Percentiles rank a stretch among this genome's conserved stretches.
These are phyloP conservation scores for Amborella trichopoda DNA, from an alignment of 164 flowering plant genomes.

Conservation along the genomic window DNA sequence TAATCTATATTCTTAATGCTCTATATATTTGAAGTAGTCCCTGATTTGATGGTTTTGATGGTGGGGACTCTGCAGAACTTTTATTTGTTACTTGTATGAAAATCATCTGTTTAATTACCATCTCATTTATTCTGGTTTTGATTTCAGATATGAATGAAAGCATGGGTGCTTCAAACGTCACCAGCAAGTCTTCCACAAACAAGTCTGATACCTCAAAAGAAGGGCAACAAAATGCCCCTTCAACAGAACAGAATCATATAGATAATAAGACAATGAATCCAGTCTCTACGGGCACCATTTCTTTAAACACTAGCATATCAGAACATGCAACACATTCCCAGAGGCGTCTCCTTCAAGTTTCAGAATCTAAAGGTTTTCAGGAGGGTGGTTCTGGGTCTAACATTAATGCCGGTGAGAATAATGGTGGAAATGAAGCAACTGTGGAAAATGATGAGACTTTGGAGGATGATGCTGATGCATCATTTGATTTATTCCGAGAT, in stretches of 20 bases:
- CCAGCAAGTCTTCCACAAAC: no score
- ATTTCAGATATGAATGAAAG: no score
- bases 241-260: constrained; percentile 10
- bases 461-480: constrained; percentile 84
- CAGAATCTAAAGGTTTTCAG: constrained; percentile 19
- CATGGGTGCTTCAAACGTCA: no score
- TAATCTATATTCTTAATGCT: no score
- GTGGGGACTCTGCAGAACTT: no score
- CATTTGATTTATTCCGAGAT: constrained; percentile 84
- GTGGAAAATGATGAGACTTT: constrained; percentile 71
- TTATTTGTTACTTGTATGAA: no score
- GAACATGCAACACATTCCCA: constrained; percentile 27
- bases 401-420: constrained; percentile 17
- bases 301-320: constrained; percentile 2
- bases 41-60: no score
- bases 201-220: no score
- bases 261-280: constrained; percentile 25
- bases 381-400: constrained; percentile 28
- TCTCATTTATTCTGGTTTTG: no score
- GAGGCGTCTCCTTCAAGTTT: constrained; percentile 73
- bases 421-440: constrained; percentile 30
- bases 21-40: no score
- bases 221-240: constrained; percentile 24
- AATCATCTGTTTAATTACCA: no score
- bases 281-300: constrained; percentile 8